Base-by-base conservation (phyloP, 2,329 filamentous ascomycete species). In the Aspergillus thermomutatus region DNA sequence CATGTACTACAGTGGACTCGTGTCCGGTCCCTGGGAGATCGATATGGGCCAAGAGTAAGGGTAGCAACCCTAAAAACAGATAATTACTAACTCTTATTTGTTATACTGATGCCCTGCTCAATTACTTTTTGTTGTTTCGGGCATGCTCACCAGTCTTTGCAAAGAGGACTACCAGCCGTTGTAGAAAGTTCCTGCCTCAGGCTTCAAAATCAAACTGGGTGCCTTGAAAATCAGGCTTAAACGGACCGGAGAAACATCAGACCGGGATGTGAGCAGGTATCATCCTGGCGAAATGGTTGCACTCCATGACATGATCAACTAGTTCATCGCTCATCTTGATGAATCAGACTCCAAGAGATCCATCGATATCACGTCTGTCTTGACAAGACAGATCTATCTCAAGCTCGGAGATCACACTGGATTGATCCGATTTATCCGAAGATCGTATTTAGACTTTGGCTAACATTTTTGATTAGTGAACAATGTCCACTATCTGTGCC, bases 91-190 rank as follows among this genome's bases (percentile, higher is more conserved):
- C 17, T 43, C 9, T 23, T 23, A 41, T 53, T 66, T 62, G 50
- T 64, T 9, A 60, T 66, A 23, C 53, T 59, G 1, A 55, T 58
- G 14, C 52, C 62, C 2, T 57, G 51, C 27, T 57, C 56, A 1
- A 9, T 65, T 3, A n/a, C n/a, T 53, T 4, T 62, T 60, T 31
- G 79, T 88, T 19, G 82, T 87, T 53, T 82, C 83, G 4, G 65
- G 88, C 5, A 87, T 88, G 83, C 86, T 87, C 83, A 77, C 82
- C 27, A 28, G 27, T 28, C 27, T 28, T 9, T 28, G 27, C 27
- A 28, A 28, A 28, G 27, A 28, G 3, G 10, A 28, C 27, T 28
- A 28, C 27, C 27, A 28, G 27, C n/a, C n/a, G n/a, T n/a, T n/a
- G n/a, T n/a, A n/a, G n/a, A 14, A 5, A 34, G 4, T 5, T 14